Evolutionary conservation across 176 grass and related monocot species (phyloP).

Genomic region (Avena sativa): DNA sequence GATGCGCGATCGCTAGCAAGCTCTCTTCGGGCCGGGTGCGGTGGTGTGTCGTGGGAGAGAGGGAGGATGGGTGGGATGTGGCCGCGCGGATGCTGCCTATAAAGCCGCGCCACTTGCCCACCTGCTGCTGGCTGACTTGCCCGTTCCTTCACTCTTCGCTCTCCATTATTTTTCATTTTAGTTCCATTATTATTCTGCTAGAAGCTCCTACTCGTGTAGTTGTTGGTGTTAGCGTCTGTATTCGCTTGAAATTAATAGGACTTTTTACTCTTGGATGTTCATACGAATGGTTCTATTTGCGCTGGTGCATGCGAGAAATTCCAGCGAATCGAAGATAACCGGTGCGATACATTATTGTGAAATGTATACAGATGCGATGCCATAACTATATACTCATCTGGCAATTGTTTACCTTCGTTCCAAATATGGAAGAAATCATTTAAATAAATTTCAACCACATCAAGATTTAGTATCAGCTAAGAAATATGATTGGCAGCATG

Average conservation of each 20-base stretch:
- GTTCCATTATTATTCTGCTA: neutral
- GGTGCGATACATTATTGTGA: too few species aligned
- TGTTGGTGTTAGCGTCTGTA: neutral
- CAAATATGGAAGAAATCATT: too few species aligned
- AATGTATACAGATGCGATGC: too few species aligned
- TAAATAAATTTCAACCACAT: too few species aligned
- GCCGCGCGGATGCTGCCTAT: slow-evolving; percentile 45
- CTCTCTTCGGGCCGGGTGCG: neutral
- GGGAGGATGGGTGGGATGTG: neutral
- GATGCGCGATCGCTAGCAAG: slow-evolving; percentile 38
- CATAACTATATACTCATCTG: too few species aligned
- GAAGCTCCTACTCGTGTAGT: neutral
- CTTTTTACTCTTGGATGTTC: neutral
- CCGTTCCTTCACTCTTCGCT: neutral
- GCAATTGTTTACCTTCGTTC: too few species aligned
- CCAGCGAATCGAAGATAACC: neutral
- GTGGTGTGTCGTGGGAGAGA: slow-evolving; percentile 14
- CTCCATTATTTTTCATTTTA: neutral
- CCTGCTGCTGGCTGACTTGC: slow-evolving; percentile 38
- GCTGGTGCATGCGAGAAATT: neutral
- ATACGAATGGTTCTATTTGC: neutral
- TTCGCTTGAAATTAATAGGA: neutral
- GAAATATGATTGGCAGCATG: too few species aligned
- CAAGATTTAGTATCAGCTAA: too few species aligned
- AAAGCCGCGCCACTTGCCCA: slow-evolving; percentile 45